Conservation (phyloP, 768 basidiomycete genomes). For the Russula griseocarnosa region DNA sequence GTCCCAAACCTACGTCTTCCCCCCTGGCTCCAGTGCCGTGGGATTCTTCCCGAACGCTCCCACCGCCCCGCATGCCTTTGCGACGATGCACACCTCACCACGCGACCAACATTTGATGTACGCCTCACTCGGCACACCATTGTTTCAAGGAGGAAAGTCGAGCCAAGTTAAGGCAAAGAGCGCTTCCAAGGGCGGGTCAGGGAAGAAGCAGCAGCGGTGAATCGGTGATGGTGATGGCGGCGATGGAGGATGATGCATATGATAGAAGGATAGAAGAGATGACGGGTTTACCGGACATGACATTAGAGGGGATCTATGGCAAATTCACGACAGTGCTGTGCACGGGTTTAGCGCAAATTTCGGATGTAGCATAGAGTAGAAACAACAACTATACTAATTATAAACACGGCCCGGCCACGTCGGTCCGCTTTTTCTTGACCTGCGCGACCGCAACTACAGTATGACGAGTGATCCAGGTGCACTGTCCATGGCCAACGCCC, state of each 20-base stretch:
- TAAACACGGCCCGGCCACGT: neutral
- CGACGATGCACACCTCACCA: conserved; percentile 37
- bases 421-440: neutral
- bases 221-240: neutral
- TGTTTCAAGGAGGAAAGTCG: conserved; percentile 3
- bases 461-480: conserved; percentile 33
- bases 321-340: neutral
- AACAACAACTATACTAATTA: neutral
- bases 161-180: neutral
- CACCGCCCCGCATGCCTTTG: conserved; percentile 37
- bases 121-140: conserved; percentile 31
- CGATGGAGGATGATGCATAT: neutral
- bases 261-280: no score
- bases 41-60: conserved; percentile 38
- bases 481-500: conserved; percentile 50
- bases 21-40: conserved; percentile 29
- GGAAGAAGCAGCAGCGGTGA: conserved; percentile 27
- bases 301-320: neutral
- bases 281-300: no score
- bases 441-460: neutral
- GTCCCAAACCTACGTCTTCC: conserved; percentile 32
- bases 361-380: neutral
- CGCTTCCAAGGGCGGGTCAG: conserved; percentile 11
- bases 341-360: neutral
- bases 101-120: conserved; percentile 35